Base-by-base conservation (phyloP, 2,329 filamentous ascomycete genomes). In the Cordyceps cateniannulata region DNA sequence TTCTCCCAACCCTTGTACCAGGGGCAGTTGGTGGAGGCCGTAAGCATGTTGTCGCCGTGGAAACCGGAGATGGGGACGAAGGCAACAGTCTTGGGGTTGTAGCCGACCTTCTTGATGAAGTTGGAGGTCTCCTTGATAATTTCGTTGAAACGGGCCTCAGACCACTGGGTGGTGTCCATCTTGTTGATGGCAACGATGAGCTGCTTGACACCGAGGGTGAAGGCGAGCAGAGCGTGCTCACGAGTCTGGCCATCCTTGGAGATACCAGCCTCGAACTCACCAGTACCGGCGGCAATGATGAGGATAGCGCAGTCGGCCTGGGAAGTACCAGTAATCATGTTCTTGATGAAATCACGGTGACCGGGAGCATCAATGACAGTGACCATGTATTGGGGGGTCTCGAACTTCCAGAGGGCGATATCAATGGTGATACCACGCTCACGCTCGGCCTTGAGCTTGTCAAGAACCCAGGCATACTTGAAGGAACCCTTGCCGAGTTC, bases 211-310 rank as follows among this genome's bases (percentile, higher is more conserved):
- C 95, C 95, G 66, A 99, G 91, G 81, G 95, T 98, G 91, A 95
- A 98, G 81, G 95, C 93, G 77, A 99, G 93, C 75, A 99, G 91
- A 83, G 95, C 95, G 91, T 99, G 95, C 92, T 99, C 95, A 91
- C 95, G 95, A 73, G 95, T 99, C 91, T 99, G 95, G 81, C 95
- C 95, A 91, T 98, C 95, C 91, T 99, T 99, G 89, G 95, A 98
- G 90, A 99, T 99, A 98, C 95, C 95, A 89, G 95, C 95, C 89
- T 99, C 95, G 89, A 99, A 99, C 88, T 99, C 95, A 97, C 95
- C 95, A 91, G 92, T 96, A 86, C 95, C 95, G 76, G 95, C 92
- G 75, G 93, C 95, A 83, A 99, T 99, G 85, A 99, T 98, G 86
- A 99, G 93, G 81, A 99, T 91, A 77, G 95, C 95, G 84, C 95